Evolutionary conservation across 495 filamentous ascomycete genomes (phyloP), one percentile per base, ranked within the genome.

Genomic region (Hypoxylon intermedium): DNA sequence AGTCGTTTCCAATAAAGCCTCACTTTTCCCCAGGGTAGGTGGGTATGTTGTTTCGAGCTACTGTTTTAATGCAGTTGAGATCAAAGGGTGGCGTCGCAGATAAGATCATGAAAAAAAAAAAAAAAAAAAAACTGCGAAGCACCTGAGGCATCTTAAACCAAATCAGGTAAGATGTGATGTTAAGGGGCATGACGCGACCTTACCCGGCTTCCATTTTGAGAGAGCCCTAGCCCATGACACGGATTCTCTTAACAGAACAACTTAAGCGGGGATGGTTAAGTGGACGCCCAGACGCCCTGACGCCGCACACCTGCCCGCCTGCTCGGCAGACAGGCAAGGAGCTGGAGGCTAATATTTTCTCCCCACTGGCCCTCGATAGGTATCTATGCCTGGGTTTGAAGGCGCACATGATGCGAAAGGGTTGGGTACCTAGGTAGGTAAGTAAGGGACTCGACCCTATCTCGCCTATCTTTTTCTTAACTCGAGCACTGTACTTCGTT

Each of bases 241-340:
- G 15, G 52, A 43, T 48, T 57, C 41, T 52, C 62, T 65, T 60
- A 60, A 60, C 19, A 55, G 51, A 57, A 28, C 19, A 16, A 12
- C 46, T 38, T 65, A 65, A 60, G 62, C 62, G 62, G 62, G 62
- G 62, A 53, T 53, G 31, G 21, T 24, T 36, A 45, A n/a, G n/a
- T n/a, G n/a, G n/a, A n/a, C n/a, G n/a, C n/a, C n/a, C n/a, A n/a
- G n/a, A n/a, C n/a, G 20, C 28, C 50, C n/a, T 41, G 19, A 49
- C 34, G 36, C 21, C 34, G 23, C 46, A 53, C 12, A 48, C 41
- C 16, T 46, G 30, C 46, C 31, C 30, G 30, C 5, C 4, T 2
- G 26, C 43, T 13, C 31, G 40, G 49, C 37, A 24, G 53, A 34
- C 53, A 6, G 38, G 28, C 60, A 28, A 26, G 61, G 61, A 56